Base-by-base conservation (phyloP, 1,284 basidiomycete genomes). In the Entoloma clypeatum region DNA sequence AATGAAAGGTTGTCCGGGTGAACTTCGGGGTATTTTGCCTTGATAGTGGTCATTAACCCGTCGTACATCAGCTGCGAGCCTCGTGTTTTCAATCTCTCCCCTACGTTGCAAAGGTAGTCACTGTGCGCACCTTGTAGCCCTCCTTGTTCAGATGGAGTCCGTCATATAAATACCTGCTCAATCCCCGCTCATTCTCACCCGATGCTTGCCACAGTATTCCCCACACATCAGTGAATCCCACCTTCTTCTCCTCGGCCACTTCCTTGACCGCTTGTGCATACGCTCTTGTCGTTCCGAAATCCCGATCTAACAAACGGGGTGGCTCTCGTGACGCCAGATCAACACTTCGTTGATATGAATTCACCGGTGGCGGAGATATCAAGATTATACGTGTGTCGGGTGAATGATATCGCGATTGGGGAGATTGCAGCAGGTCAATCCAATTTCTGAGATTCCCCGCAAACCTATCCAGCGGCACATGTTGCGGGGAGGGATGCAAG, bases 331-430 rank as follows among this genome's bases (percentile, higher is more conserved):
- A 61, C 17, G 58, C 59, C 33, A 77, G 63, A 55, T 76, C 70
- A 26, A 67, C 68, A 14, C 55, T 58, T 46, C 82, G 67, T 52
- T 79, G 74, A 45, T 68, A 51, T 3, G 78, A 78, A 53, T 86
- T 84, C 41, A 93, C 72, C 2, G 92, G 92, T 3, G 92, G 90
- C 10, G 91, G 85, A 4, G 86, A 87, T 48, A 95, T 78, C 44
- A 95, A 68, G 36, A 95, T 64, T 49, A 95, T 72, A 36, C 75
- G 73, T 28, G 92, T 92, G n/a, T 71, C 55, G 1, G 87, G 82
- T 2, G 82, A 82, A 64, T 89, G 77, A 59, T 77, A 75, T 7
- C 69, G 60, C 2, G 88, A 92, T 14, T 67, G 57, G 0, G 81
- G 72, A 1, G 72, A 73, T 34, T 69, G 74, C 26, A 92, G 69